Evolutionary conservation across 768 basidiomycete species (phyloP), one percentile per base, ranked within the genome.

Genomic region (Sarcodon aspratus): DNA sequence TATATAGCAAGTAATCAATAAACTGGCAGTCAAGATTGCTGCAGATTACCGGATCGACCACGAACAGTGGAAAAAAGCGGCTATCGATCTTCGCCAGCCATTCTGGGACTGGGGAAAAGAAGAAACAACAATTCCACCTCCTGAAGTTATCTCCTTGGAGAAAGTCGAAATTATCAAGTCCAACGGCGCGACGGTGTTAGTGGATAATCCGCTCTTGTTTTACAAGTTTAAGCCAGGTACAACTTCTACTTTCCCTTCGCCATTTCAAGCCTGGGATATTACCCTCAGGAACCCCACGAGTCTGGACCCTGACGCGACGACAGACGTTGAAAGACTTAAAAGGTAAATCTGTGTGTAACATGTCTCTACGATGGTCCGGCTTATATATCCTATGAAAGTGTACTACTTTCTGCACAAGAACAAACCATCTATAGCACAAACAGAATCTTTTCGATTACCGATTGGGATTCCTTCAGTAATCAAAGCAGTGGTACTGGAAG

Each of bases 81-180:
- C 73, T 6, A 32, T 46, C 17, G 49, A 60, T 12, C 57, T 73
- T 8, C 66, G 72, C 17, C 58, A 63, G 42, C 72, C 72, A 0
- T 76, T 69, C 61, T 76, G 74, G 75, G 75, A 76, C 55, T 76
- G 75, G 75, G 73, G 21, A 27, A 27, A 27, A 27, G 21, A 2
- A 27, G 21, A 27, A 27, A 21, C 10, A 43, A 35, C 47, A 2
- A 12, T 50, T 8, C 53, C 53, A n/a, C 53, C 53, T 27, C 43
- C 47, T 8, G 47, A 54, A 36, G 44, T 54, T 7, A 54, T 51
- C 37, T 42, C 33, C 7, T 15, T 46, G 34, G 50, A 48, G 10
- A 17, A 44, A 12, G 47, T 54, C 27, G 50, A 40, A 2, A 54
- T 54, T 18, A 49, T 46, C 18, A 43, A 35, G 5, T 47, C 54